These are phyloP conservation scores for Buddleja alternifolia DNA, from an alignment of 257 asterid species.

Conservation along the genomic window DNA sequence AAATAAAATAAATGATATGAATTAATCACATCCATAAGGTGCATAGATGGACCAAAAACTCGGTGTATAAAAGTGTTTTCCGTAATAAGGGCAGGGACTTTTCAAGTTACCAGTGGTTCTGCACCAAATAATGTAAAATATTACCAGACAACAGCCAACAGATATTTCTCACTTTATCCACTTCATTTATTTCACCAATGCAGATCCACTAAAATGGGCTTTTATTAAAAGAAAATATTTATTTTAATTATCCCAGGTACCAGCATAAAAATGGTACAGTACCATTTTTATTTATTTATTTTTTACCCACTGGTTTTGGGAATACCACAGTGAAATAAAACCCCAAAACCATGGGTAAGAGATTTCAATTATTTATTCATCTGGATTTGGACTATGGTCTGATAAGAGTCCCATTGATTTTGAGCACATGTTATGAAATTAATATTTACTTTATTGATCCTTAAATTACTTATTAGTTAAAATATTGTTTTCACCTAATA, in stretches of 20 bases:
- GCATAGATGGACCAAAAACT: too few relatives aligned
- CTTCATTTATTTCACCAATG: not conserved
- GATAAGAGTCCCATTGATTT: conserved; percentile 23
- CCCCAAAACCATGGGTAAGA: conserved; percentile 41
- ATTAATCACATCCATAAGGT: too few relatives aligned
- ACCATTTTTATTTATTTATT: not conserved
- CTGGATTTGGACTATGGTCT: conserved; percentile 17
- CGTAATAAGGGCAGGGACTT: too few relatives aligned
- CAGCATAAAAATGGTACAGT: not conserved
- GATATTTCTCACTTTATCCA: conserved; percentile 17
- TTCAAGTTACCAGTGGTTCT: too few relatives aligned
- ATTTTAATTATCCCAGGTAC: not conserved
- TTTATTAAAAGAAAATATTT: not conserved
- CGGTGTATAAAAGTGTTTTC: too few relatives aligned
- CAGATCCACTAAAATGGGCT: conserved; percentile 28
- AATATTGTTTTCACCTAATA: too few relatives aligned
- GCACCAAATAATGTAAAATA: too few relatives aligned
- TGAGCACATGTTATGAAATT: not conserved
- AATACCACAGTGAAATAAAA: conserved; percentile 11
- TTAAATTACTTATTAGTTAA: too few relatives aligned
- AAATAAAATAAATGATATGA: too few relatives aligned
- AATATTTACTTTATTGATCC: not conserved
- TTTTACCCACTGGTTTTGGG: conserved; percentile 39
- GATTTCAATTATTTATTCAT: not conserved
- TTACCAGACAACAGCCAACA: not conserved